Evolutionary conservation across 2,329 filamentous ascomycete species (phyloP), one percentile per base, ranked within the genome.

Genomic region (Mycosphaerella sp.): DNA sequence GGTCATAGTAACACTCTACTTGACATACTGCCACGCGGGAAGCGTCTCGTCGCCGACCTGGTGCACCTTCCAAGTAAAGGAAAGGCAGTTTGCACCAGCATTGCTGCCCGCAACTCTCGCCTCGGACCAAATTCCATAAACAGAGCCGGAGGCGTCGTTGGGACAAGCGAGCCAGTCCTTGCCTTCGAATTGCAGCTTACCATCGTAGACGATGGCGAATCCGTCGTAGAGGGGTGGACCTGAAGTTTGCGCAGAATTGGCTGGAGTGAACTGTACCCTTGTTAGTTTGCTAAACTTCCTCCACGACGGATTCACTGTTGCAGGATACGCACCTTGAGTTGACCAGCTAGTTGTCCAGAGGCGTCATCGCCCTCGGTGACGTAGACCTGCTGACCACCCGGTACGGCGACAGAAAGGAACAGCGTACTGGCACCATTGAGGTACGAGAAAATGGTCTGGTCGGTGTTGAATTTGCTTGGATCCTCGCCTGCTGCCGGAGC

Each of bases 341-440:
- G 52, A 25, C 64, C 65, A 34, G 44, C 44, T n/a, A 44, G 21
- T 18, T 53, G 55, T 8, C 52, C 48, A 21, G 53, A 47, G 17
- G 30, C 25, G 10, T 46, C 46, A 14, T 53, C 41, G 7, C 51
- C 46, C 30, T 46, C 13, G 16, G 63, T 60, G 41, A 68, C 56
- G 59, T 66, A 67, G 50, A 62, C 57, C 40, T 58, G 57, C 50
- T 66, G 64, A 34, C 63, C 63, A 37, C 63, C 64, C 6, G 65
- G 64, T 8, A 66, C 63, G 25, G 49, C 39, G 40, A 56, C 56
- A 39, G 52, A 52, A 41, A 66, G 57, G 28, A 16, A 28, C 53
- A 60, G 46, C 27, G 45, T 52, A 36, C 51, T 36, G 44, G 21
- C 5, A 45, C 62, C 63, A 43, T 27, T 25, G 39, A 54, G 59